phyloP scores from a whole-genome alignment of 345 rosid genomes.

The Eucalyptus erythrocorys region DNA sequence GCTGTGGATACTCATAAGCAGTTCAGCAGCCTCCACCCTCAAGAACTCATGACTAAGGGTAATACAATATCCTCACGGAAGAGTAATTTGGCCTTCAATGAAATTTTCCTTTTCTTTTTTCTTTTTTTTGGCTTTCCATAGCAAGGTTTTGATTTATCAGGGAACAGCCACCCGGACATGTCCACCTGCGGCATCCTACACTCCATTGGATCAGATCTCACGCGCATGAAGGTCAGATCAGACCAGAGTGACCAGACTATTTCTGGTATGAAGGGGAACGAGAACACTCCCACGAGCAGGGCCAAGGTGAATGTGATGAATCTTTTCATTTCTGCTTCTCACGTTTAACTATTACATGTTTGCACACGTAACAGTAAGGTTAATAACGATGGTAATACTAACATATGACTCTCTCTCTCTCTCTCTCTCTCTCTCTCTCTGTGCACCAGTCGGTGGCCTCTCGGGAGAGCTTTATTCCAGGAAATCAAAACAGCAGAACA shows the following conservation, averaged over 20 bases:
- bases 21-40: background rate
- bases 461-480: slow-evolving; percentile 61
- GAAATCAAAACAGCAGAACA: slow-evolving; percentile 20
- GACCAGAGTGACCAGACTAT: slow-evolving; percentile 51
- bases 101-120: background rate
- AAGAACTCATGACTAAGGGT: background rate
- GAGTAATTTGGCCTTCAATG: background rate
- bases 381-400: background rate
- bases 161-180: slow-evolving; percentile 26
- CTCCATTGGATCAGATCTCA: slow-evolving; percentile 88
- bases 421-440: background rate
- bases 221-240: slow-evolving; percentile 73
- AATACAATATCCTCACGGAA: background rate
- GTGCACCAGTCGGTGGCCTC: slow-evolving; percentile 64
- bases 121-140: background rate
- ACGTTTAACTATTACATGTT: background rate
- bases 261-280: slow-evolving; percentile 35
- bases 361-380: background rate
- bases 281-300: slow-evolving; percentile 66
- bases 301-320: slow-evolving; percentile 33
- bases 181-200: slow-evolving; percentile 85
- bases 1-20: slow-evolving; percentile 21
- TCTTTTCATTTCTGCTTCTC: background rate
- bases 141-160: slow-evolving; percentile 19
- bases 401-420: background rate